These are phyloP conservation scores for Cunninghamia lanceolata DNA, from an alignment of 75 land plant species.

Conservation along the genomic window DNA sequence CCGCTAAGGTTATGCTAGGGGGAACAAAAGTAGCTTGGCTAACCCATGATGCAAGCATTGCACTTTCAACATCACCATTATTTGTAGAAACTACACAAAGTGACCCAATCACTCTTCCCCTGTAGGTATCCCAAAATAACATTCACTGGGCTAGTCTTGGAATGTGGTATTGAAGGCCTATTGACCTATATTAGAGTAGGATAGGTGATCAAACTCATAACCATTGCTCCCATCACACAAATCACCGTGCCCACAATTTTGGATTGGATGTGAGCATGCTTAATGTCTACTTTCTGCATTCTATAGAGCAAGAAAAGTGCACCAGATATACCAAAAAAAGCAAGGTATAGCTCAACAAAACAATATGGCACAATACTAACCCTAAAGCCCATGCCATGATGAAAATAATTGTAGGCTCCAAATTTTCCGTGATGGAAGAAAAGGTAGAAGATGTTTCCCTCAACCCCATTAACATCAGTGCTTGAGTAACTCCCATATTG, in stretches of 20 bases:
- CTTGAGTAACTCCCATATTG: too few species aligned
- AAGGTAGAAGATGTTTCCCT: constrained; percentile 52
- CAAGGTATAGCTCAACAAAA: neutral
- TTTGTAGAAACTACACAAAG: constrained; percentile 47
- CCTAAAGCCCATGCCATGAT: too few species aligned
- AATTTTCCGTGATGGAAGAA: constrained; percentile 63
- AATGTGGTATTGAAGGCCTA: neutral
- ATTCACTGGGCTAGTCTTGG: neutral
- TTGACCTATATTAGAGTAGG: neutral
- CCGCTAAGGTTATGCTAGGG: constrained; percentile 46
- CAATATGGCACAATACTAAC: too few species aligned
- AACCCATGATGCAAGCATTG: constrained; percentile 63
- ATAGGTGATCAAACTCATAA: constrained; percentile 46
- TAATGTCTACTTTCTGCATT: constrained; percentile 44
- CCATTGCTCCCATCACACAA: constrained; percentile 60
- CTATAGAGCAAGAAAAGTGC: constrained; percentile 26
- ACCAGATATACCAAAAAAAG: too few species aligned
- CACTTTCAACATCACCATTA: too few species aligned
- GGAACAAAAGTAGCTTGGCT: constrained; percentile 59
- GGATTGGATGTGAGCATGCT: constrained; percentile 27
- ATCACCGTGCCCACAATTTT: constrained; percentile 64
- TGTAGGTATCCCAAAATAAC: constrained; percentile 7
- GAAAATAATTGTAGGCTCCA: constrained; percentile 62
- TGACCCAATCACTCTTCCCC: constrained; percentile 53
- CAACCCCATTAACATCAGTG: constrained; percentile 39